These are phyloP conservation scores for Galeopsis tetrahit DNA, from an alignment of 257 asterid genomes.

Conservation along the genomic window DNA sequence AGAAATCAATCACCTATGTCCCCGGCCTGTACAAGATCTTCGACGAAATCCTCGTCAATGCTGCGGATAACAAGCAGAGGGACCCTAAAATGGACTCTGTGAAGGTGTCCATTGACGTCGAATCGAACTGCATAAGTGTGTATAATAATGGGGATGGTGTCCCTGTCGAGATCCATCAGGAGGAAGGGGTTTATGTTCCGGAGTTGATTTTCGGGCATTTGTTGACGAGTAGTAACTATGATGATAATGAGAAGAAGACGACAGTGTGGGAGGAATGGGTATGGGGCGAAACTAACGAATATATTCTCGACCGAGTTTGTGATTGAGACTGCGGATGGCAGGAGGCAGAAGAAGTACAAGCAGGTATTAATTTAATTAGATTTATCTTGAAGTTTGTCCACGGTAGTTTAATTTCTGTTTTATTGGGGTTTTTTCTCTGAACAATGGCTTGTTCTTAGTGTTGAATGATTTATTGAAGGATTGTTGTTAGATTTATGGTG, in stretches of 20 bases:
- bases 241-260: slow-evolving; percentile 89
- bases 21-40: slow-evolving; percentile 97
- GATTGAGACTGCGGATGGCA: slow-evolving; percentile 94
- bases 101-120: slow-evolving; percentile 77
- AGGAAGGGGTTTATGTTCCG: slow-evolving; percentile 95
- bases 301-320: slow-evolving; percentile 88
- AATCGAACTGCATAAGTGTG: slow-evolving; percentile 64
- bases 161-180: slow-evolving; percentile 97
- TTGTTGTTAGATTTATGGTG: not conserved
- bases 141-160: slow-evolving; percentile 94
- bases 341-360: slow-evolving; percentile 78
- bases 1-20: slow-evolving; percentile 61
- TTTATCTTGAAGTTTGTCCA: not conserved
- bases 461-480: not conserved
- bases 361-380: slow-evolving; percentile 55
- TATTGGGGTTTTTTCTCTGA: no score
- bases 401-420: not conserved
- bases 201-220: slow-evolving; percentile 96
- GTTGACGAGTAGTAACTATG: slow-evolving; percentile 96
- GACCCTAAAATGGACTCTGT: slow-evolving; percentile 83
- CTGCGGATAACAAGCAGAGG: slow-evolving; percentile 92
- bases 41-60: slow-evolving; percentile 92
- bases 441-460: no score
- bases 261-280: slow-evolving; percentile 97
- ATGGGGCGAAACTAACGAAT: slow-evolving; percentile 93